Base-by-base conservation (phyloP, 345 rosid species). In the Viola odorata region DNA sequence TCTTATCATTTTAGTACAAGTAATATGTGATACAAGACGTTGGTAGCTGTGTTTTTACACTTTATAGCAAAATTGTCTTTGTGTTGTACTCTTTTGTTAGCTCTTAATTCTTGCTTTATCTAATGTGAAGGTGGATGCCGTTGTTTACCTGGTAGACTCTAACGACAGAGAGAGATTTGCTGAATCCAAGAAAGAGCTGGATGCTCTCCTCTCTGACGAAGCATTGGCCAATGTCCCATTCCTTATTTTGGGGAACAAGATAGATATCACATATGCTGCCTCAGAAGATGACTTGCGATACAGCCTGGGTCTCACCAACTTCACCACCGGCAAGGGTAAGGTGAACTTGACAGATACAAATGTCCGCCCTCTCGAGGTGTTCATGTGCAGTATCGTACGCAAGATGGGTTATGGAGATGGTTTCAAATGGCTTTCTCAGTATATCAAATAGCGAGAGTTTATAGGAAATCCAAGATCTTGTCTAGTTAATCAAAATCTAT, bases 331-430 rank as follows among this genome's bases (percentile, higher is more conserved):
- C 57, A 85, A 85, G 69, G 88, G 91, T 0, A 83, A 77, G 68
- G 85, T 83, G 6, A 72, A 73, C 12, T 69, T 81, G 37, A 83
- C 58, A 14, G 84, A 79, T 61, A 70, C 86, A 17, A 74, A 67
- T 32, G 80, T 83, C 53, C 91, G 86, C 0, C 86, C 91, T 5
- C 82, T 85, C 5, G 88, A 85, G 75, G 86, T 85, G 7, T 85
- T 81, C 76, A 83, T 83, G 91, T 85, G 91, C 45, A 85, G 91
- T 77, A 81, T 85, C 53, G 91, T 83, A 62, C 84, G 86, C 38
- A 85, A 85, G 70, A 83, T 85, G 91, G 91, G 91, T 11, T 85
- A 83, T 2, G 88, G 91, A 37, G 91, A 85, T 9, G 91, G 91
- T 16, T 85, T 83, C 74, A 85, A 81, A 75, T 85, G 91, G 91